These are phyloP conservation scores for Phytopythium cucurbitacearum DNA, from an alignment of 352 stramenopile species.

Conservation along the genomic window DNA sequence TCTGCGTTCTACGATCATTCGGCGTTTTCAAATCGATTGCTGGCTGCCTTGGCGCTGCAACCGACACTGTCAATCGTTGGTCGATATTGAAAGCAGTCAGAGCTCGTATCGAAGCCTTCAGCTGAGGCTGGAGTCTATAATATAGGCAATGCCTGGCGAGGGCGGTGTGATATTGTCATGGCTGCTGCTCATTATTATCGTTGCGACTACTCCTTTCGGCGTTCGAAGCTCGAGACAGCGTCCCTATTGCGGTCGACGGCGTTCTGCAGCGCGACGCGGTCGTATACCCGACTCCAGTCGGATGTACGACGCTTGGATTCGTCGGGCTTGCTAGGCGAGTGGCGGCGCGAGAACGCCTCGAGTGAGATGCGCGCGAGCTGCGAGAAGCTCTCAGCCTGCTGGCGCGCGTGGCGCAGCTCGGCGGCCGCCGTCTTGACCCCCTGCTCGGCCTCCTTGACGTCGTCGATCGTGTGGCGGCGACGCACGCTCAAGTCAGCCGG, in stretches of 20 bases:
- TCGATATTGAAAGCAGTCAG: too few relatives aligned
- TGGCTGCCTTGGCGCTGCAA: neutral
- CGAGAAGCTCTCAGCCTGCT: slow-evolving; percentile 68
- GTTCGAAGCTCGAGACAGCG: slow-evolving; percentile 25
- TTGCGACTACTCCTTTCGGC: slow-evolving; percentile 10
- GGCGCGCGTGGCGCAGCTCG: slow-evolving; percentile 70
- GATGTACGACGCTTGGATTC: slow-evolving; percentile 12
- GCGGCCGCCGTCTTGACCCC: slow-evolving; percentile 55
- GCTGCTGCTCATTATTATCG: slow-evolving; percentile 7
- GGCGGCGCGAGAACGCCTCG: slow-evolving; percentile 45
- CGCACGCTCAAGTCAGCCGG: slow-evolving; percentile 50
- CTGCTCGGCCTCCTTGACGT: slow-evolving; percentile 73
- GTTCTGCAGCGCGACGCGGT: slow-evolving; percentile 59
- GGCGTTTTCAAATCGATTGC: too few relatives aligned
- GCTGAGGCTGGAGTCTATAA: neutral
- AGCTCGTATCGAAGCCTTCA: too few relatives aligned
- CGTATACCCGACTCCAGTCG: slow-evolving; percentile 62
- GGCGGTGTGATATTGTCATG: neutral
- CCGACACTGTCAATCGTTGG: too few relatives aligned
- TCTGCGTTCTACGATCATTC: neutral
- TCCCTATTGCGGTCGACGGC: slow-evolving; percentile 66
- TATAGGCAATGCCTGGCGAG: neutral
- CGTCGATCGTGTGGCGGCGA: slow-evolving; percentile 76
- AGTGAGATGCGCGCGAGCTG: slow-evolving; percentile 69
- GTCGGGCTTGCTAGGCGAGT: slow-evolving; percentile 12